phyloP scores from a whole-genome alignment of 345 rosid genomes.

The Draba incana region DNA sequence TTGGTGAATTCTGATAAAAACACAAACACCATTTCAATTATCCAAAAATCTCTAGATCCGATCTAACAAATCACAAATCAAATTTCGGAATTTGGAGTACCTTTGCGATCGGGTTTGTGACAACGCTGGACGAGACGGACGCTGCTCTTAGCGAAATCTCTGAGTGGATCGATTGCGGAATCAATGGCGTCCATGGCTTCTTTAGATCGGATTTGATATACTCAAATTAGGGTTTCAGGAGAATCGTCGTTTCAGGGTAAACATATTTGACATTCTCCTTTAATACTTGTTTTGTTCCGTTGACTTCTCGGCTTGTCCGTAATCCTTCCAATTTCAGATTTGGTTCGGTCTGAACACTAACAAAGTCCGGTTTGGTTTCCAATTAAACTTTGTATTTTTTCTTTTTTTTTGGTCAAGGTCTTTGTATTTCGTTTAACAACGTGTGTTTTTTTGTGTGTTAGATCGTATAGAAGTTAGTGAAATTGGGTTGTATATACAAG shows the following conservation, averaged over 20 bases:
- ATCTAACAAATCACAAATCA: not conserved
- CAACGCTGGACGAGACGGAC: slow-evolving; percentile 78
- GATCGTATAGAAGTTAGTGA: too few relatives aligned
- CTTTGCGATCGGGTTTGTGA: slow-evolving; percentile 84
- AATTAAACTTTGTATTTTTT: not conserved
- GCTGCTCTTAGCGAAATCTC: slow-evolving; percentile 80
- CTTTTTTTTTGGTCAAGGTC: too few relatives aligned
- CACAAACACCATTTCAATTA: not conserved
- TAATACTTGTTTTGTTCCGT: slow-evolving; percentile 24
- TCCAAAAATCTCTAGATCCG: slow-evolving; percentile 6
- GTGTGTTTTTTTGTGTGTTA: too few relatives aligned
- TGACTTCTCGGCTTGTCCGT: slow-evolving; percentile 1
- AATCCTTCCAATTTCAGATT: slow-evolving; percentile 10
- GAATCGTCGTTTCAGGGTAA: slow-evolving; percentile 19
- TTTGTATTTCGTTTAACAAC: too few relatives aligned
- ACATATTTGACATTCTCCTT: slow-evolving; percentile 9
- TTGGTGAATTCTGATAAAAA: slow-evolving; percentile 57
- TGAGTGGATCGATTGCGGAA: slow-evolving; percentile 66
- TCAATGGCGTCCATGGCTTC: slow-evolving; percentile 71
- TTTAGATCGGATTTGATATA: slow-evolving; percentile 34
- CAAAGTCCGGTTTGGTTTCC: slow-evolving; percentile 32
- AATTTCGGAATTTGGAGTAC: slow-evolving; percentile 20
- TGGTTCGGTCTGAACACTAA: slow-evolving; percentile 12
- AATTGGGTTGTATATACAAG: too few relatives aligned
- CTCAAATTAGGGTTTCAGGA: slow-evolving; percentile 33